These are phyloP conservation scores for Aquilaria sinensis DNA, from an alignment of 345 rosid species.

Conservation along the genomic window DNA sequence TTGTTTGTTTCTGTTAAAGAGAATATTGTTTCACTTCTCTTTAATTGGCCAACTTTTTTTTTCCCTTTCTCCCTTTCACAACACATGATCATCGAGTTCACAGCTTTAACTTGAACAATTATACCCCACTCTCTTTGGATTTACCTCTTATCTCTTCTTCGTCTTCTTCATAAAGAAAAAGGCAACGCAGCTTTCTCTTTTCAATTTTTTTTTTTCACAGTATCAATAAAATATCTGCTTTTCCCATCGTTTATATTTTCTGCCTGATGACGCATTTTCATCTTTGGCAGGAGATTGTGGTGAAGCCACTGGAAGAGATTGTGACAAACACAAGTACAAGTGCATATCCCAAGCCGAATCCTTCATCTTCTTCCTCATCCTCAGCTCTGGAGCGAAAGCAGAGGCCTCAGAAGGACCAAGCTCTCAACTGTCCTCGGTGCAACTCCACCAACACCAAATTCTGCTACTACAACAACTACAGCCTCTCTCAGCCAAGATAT, in stretches of 20 bases:
- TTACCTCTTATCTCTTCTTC: constrained; percentile 15
- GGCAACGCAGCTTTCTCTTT: background rate
- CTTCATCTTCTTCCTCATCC: constrained; percentile 16
- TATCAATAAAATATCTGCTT: background rate
- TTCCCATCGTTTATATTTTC: constrained; percentile 7
- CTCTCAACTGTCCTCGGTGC: constrained; percentile 94
- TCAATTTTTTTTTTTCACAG: too few species aligned
- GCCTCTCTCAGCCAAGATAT: constrained; percentile 95
- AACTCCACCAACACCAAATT: constrained; percentile 93
- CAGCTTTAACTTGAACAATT: constrained; percentile 20
- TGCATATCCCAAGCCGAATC: constrained; percentile 35
- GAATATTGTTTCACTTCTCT: constrained; percentile 10
- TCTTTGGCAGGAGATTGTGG: constrained; percentile 63
- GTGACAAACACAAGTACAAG: constrained; percentile 63
- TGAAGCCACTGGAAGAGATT: constrained; percentile 85
- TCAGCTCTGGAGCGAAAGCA: constrained; percentile 49
- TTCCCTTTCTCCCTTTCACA: constrained; percentile 5
- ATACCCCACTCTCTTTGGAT: constrained; percentile 34
- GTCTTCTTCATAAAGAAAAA: background rate
- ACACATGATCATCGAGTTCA: constrained; percentile 23
- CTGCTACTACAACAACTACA: constrained; percentile 98
- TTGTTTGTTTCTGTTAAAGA: background rate
- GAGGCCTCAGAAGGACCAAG: constrained; percentile 78
- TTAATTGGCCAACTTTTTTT: constrained; percentile 15
- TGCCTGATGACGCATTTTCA: too few species aligned